phyloP scores from a whole-genome alignment of 441 rosid species.

The Adansonia madagascariensis region DNA sequence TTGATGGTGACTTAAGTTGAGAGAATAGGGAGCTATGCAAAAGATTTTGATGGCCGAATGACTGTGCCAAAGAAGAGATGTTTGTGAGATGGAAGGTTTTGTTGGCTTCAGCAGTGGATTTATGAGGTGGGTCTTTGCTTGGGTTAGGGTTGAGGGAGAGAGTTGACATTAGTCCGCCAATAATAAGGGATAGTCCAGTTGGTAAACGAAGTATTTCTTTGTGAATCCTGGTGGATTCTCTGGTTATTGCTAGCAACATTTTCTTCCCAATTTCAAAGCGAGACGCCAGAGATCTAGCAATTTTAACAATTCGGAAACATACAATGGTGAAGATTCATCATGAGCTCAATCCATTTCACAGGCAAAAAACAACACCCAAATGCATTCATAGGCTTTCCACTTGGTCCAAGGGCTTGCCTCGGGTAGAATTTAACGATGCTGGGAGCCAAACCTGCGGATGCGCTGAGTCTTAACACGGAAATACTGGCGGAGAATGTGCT shows the following conservation, averaged over 20 bases:
- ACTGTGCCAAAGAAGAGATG: conserved; percentile 9
- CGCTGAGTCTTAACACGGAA: conserved; percentile 36
- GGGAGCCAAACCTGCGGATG: conserved; percentile 47
- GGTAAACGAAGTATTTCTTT: background rate
- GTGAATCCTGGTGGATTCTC: background rate
- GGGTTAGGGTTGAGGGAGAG: conserved; percentile 2
- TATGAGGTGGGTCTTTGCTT: background rate
- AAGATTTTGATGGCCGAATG: conserved; percentile 16
- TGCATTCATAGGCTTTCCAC: conserved; percentile 30
- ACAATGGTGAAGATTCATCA: too few species aligned
- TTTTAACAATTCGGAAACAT: background rate
- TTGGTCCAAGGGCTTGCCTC: conserved; percentile 59
- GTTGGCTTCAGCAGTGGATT: background rate
- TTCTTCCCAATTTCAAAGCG: background rate
- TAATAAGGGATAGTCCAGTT: background rate
- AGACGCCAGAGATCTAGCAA: background rate
- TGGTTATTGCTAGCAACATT: conserved; percentile 10
- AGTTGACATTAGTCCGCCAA: conserved; percentile 23
- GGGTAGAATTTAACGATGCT: conserved; percentile 30
- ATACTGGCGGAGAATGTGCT: too few species aligned
- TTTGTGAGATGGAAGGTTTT: background rate
- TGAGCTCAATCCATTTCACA: too few species aligned
- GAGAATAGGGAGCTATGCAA: conserved; percentile 26
- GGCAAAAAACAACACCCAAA: too few species aligned
- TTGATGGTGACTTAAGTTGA: conserved; percentile 36